phyloP scores from a whole-genome alignment of 2,329 filamentous ascomycete genomes.

The Arthroderma sp. region DNA sequence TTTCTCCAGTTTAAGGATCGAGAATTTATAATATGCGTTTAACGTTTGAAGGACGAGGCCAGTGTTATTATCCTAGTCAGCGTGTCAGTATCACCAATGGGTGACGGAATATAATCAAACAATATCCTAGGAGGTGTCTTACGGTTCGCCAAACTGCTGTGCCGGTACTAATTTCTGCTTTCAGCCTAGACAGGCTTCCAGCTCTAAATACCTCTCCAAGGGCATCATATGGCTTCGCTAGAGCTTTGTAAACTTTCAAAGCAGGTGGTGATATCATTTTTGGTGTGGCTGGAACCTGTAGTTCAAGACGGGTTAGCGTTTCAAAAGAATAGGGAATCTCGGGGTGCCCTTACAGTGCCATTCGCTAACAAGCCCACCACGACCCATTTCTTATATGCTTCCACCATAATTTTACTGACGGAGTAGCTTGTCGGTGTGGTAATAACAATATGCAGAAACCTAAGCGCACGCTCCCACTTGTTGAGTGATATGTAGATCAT shows the following conservation, averaged over 20 bases:
- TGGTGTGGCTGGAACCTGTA: slow-evolving; percentile 39
- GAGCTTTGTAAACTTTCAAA: slow-evolving; percentile 42
- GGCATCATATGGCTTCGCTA: slow-evolving; percentile 57
- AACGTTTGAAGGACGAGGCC: slow-evolving; percentile 58
- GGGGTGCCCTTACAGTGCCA: slow-evolving; percentile 39
- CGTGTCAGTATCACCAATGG: neutral
- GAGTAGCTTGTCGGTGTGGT: slow-evolving; percentile 52
- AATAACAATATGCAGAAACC: slow-evolving; percentile 52
- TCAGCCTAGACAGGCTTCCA: slow-evolving; percentile 45
- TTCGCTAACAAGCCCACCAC: slow-evolving; percentile 59
- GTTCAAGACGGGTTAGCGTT: neutral
- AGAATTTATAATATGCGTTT: slow-evolving; percentile 59
- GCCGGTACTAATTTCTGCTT: slow-evolving; percentile 50
- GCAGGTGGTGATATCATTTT: slow-evolving; percentile 31
- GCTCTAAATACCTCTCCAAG: slow-evolving; percentile 57
- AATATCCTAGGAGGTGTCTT: slow-evolving; percentile 11
- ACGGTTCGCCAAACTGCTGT: slow-evolving; percentile 47
- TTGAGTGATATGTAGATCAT: slow-evolving; percentile 49
- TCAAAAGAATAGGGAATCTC: neutral
- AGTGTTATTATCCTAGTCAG: slow-evolving; percentile 53
- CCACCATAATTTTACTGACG: slow-evolving; percentile 65
- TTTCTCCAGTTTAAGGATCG: slow-evolving; percentile 57
- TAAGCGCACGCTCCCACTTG: slow-evolving; percentile 50
- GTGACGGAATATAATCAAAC: too few relatives aligned
- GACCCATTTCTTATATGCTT: slow-evolving; percentile 86